Percentiles rank a stretch among this genome's conserved stretches.
Conservation (phyloP, 805 yeast species). For the Diddensiella caesifluorescens region DNA sequence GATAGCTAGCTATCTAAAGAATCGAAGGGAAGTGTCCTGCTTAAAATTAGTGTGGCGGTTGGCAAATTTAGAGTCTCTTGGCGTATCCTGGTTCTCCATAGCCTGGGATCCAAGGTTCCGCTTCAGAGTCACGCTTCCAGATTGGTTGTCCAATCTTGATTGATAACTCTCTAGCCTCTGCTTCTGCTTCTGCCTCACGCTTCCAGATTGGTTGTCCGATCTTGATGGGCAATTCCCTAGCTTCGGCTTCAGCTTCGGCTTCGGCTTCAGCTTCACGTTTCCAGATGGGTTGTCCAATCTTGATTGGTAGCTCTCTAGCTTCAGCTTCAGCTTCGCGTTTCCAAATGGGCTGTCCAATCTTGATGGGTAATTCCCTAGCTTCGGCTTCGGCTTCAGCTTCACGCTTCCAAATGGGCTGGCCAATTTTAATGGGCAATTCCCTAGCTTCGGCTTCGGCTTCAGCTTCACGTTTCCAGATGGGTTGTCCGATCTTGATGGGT, state of each 20-base stretch:
- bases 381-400: constrained; percentile 10
- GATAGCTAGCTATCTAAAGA: too few species aligned
- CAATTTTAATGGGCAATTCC: background rate
- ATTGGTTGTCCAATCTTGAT: constrained; percentile 8
- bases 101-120: background rate
- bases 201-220: constrained; percentile 6
- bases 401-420: constrained; percentile 11
- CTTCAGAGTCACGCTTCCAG: constrained; percentile 7
- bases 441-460: constrained; percentile 5
- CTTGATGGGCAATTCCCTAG: background rate
- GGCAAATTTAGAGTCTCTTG: background rate
- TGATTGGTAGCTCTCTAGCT: background rate
- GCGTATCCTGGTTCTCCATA: background rate
- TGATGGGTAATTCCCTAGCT: background rate
- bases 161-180: background rate
- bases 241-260: constrained; percentile 8
- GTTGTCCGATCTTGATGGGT: constrained; percentile 1
- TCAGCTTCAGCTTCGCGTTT: constrained; percentile 6
- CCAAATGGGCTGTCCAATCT: constrained; percentile 5
- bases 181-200: constrained; percentile 12
- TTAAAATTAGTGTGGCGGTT: background rate
- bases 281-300: constrained; percentile 9
- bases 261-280: constrained; percentile 12
- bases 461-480: constrained; percentile 8
- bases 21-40: too few species aligned